Evolutionary conservation across 2,329 filamentous ascomycete species (phyloP).

Genomic region (Aspergillus transmontanensis): DNA sequence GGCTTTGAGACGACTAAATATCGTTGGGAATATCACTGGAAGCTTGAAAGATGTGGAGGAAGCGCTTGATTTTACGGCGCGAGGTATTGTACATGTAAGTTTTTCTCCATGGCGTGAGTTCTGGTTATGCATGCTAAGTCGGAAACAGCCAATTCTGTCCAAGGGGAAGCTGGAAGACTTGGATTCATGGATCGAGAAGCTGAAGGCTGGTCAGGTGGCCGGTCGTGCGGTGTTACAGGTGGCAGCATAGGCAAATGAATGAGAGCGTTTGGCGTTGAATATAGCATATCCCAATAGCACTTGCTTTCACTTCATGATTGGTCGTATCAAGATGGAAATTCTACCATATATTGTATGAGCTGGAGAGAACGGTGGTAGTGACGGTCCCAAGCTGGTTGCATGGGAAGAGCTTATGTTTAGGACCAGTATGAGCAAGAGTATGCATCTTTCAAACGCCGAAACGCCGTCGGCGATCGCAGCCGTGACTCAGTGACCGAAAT

Average conservation of each 20-base stretch:
- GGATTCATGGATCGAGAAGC: conserved; percentile 13
- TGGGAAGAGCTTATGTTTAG: too few relatives aligned
- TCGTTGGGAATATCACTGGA: conserved; percentile 90
- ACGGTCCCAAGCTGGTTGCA: too few relatives aligned
- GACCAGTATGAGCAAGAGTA: too few relatives aligned
- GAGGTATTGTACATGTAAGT: conserved; percentile 52
- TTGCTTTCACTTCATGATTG: not conserved
- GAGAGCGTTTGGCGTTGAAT: not conserved
- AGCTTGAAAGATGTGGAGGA: conserved; percentile 85
- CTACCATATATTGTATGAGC: not conserved
- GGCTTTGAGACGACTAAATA: conserved; percentile 84
- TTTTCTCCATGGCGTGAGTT: not conserved
- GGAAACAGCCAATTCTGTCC: conserved; percentile 5
- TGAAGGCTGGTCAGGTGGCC: conserved; percentile 11
- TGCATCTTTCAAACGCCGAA: not conserved
- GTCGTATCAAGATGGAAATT: not conserved
- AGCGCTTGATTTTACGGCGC: conserved; percentile 83
- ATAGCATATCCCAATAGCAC: not conserved
- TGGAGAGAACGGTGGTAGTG: too few relatives aligned
- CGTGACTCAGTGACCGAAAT: not conserved
- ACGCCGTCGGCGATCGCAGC: not conserved
- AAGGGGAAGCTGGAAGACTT: conserved; percentile 14
- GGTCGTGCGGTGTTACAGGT: conserved; percentile 12
- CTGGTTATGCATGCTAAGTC: not conserved
- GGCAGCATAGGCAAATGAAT: not conserved